Conservation (phyloP, 2,329 filamentous ascomycete species). For the Botrytis tulipae region DNA sequence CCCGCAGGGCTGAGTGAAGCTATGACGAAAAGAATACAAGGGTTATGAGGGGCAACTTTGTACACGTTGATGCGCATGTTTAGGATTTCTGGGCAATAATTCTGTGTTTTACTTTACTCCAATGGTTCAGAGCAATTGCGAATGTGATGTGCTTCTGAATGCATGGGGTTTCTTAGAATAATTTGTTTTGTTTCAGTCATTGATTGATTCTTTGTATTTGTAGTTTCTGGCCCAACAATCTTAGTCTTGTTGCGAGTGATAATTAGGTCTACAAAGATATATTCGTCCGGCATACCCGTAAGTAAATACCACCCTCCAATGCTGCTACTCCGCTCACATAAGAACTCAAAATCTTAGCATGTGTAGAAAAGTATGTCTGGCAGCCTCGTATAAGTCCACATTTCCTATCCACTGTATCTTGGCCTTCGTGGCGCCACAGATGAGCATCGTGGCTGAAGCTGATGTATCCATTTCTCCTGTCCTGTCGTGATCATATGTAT, state of each 20-base stretch:
- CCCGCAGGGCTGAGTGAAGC: constrained; percentile 27
- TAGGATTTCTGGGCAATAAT: background rate
- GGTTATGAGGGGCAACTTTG: constrained; percentile 16
- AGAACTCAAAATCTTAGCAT: background rate
- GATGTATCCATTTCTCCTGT: background rate
- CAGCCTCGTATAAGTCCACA: constrained; percentile 2
- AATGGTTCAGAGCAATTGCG: background rate
- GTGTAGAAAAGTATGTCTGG: background rate
- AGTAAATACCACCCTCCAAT: background rate
- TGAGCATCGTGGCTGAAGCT: constrained; percentile 1
- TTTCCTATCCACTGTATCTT: background rate
- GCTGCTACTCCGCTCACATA: background rate
- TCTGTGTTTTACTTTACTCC: background rate
- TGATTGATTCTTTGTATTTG: background rate
- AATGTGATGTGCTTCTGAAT: background rate
- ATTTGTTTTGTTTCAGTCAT: background rate
- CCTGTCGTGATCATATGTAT: background rate
- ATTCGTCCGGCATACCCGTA: background rate
- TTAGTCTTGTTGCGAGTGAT: background rate
- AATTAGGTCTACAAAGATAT: background rate
- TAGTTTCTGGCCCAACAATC: background rate
- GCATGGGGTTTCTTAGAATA: background rate
- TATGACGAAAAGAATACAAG: constrained; percentile 18
- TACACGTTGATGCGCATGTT: constrained; percentile 19
- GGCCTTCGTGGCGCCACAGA: background rate